Evolutionary conservation across 2,329 filamentous ascomycete genomes (phyloP).

Genomic region (Aspergillus caelatus): DNA sequence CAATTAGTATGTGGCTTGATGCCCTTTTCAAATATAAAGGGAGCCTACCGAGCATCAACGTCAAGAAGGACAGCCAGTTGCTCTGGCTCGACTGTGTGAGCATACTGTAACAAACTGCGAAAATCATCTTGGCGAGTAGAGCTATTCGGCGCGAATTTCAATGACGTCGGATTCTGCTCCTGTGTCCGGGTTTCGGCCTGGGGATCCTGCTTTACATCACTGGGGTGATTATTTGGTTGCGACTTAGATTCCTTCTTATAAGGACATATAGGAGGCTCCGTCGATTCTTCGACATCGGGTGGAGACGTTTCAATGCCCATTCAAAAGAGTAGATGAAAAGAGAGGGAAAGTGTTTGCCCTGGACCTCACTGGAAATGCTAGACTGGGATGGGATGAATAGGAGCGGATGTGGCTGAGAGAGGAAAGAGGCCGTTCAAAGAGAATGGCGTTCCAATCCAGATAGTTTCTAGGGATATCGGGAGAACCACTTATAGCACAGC

Average conservation of each 20-base stretch:
- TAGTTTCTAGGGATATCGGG: background rate
- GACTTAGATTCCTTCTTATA: constrained; percentile 29
- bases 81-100: constrained; percentile 27
- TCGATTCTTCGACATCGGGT: constrained; percentile 46
- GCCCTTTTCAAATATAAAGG: background rate
- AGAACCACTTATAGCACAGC: constrained; percentile 5
- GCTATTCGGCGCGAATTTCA: background rate
- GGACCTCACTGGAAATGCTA: background rate
- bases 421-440: background rate
- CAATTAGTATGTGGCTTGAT: background rate
- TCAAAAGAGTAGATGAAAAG: constrained; percentile 31
- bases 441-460: background rate
- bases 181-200: constrained; percentile 21
- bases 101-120: constrained; percentile 22
- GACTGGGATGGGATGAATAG: background rate
- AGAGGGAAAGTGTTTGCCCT: background rate
- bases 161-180: background rate
- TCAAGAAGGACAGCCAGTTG: constrained; percentile 24
- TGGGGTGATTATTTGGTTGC: constrained; percentile 22
- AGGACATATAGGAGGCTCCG: constrained; percentile 43
- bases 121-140: background rate
- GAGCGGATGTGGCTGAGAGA: background rate
- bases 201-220: constrained; percentile 21
- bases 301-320: constrained; percentile 43
- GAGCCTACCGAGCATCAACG: constrained; percentile 29